A percentile compares a stretch with the other conserved stretches of the same genome.
Conservation (phyloP, 495 filamentous ascomycete species). For the Penicillium silybi region DNA sequence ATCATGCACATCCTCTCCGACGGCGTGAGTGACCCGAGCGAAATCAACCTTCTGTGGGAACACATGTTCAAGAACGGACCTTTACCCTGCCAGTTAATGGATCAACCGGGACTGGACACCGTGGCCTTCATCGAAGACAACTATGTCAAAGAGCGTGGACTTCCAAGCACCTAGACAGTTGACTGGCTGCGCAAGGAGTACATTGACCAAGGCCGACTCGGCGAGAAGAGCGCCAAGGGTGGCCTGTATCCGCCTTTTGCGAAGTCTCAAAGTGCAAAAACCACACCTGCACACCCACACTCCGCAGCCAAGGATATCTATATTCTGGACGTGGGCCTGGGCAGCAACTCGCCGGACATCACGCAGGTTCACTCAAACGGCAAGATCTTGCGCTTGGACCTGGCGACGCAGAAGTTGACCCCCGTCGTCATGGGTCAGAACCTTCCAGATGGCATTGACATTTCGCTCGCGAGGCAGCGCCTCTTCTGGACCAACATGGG, state of each 20-base stretch:
- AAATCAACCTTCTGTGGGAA: constrained; percentile 44
- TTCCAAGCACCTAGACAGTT: constrained; percentile 20
- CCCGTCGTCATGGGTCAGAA: constrained; percentile 27
- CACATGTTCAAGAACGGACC: constrained; percentile 28
- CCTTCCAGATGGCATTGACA: constrained; percentile 49
- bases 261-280: constrained; percentile 1
- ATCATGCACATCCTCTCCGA: constrained; percentile 47
- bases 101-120: constrained; percentile 29
- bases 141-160: constrained; percentile 33
- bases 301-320: constrained; percentile 19
- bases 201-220: constrained; percentile 28
- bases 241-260: constrained; percentile 27
- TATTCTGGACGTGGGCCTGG: constrained; percentile 29
- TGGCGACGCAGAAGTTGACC: constrained; percentile 15
- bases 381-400: constrained; percentile 19
- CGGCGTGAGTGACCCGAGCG: constrained; percentile 41
- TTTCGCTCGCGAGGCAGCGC: constrained; percentile 25
- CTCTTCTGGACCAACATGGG: constrained; percentile 59
- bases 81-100: constrained; percentile 30
- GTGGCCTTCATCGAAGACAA: constrained; percentile 41
- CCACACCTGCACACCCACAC: constrained; percentile 5
- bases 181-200: constrained; percentile 34
- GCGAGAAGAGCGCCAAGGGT: constrained; percentile 30
- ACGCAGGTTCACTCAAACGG: constrained; percentile 18
- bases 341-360: constrained; percentile 20